Evolutionary conservation across 768 basidiomycete species (phyloP).

Genomic region (Paxillus involutus): DNA sequence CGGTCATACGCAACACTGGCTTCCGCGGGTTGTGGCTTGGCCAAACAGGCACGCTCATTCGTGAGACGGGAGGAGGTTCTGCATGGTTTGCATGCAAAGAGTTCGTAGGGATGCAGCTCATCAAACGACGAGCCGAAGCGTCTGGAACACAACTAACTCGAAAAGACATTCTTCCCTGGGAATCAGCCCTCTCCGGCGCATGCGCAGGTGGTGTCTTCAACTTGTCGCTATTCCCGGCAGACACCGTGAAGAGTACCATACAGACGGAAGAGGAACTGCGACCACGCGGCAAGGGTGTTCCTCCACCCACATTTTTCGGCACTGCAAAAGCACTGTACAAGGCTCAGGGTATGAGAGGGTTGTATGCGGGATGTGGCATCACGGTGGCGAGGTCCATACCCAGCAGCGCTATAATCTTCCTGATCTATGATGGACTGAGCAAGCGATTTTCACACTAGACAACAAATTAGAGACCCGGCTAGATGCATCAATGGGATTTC

Average conservation of each 20-base stretch:
- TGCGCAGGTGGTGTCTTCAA: conserved; percentile 85
- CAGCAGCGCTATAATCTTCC: conserved; percentile 89
- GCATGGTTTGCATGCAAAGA: conserved; percentile 95
- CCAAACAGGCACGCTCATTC: conserved; percentile 89
- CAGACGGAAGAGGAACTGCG: conserved; percentile 92
- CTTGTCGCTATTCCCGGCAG: conserved; percentile 90
- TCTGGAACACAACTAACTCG: conserved; percentile 30
- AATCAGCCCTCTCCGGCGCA: conserved; percentile 85
- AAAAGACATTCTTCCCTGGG: conserved; percentile 64
- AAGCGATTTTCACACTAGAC: conserved; percentile 43
- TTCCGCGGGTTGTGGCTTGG: conserved; percentile 93
- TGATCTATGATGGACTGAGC: conserved; percentile 83
- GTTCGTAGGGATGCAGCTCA: conserved; percentile 60
- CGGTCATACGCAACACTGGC: conserved; percentile 66
- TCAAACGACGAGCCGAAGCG: conserved; percentile 43
- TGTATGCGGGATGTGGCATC: conserved; percentile 93
- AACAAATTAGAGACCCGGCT: neutral
- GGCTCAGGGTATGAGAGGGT: conserved; percentile 73
- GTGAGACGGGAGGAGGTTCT: conserved; percentile 88
- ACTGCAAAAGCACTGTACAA: conserved; percentile 72
- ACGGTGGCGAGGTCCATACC: conserved; percentile 85
- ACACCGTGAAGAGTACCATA: conserved; percentile 91
- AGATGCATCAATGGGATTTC: neutral
- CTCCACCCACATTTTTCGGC: conserved; percentile 46
- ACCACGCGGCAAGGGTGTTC: conserved; percentile 38